phyloP scores from a whole-genome alignment of 306 rosid species.

The Sicyos baderoa region DNA sequence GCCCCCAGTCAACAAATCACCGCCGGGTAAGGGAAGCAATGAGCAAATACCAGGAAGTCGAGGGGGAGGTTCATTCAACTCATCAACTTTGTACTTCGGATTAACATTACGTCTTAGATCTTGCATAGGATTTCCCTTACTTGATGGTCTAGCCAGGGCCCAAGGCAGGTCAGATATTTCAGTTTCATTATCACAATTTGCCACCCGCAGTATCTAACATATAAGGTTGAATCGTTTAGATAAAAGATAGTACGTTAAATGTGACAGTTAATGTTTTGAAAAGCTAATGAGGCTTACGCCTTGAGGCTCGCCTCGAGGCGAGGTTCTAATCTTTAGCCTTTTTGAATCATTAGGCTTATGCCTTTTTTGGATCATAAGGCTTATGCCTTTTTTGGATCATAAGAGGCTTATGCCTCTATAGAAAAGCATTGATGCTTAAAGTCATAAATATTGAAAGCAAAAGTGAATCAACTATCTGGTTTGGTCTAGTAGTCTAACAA shows the following conservation, averaged over 20 bases:
- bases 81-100: constrained; percentile 82
- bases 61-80: constrained; percentile 74
- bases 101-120: constrained; percentile 65
- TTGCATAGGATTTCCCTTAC: constrained; percentile 43
- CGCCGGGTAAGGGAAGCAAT: constrained; percentile 91
- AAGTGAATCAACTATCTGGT: too few relatives aligned
- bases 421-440: too few relatives aligned
- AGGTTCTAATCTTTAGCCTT: too few relatives aligned
- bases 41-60: constrained; percentile 86
- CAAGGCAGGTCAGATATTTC: constrained; percentile 77
- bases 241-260: background rate
- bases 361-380: too few relatives aligned
- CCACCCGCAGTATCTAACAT: constrained; percentile 59
- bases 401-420: too few relatives aligned
- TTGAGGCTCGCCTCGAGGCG: too few relatives aligned
- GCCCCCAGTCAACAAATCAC: constrained; percentile 87
- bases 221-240: constrained; percentile 23
- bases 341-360: too few relatives aligned
- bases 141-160: constrained; percentile 78
- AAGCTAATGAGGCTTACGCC: too few relatives aligned
- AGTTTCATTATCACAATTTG: constrained; percentile 63
- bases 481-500: too few relatives aligned
- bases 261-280: background rate
- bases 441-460: too few relatives aligned
- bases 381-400: too few relatives aligned